Evolutionary conservation across 208 protist species (phyloP).

Genomic region (Acanthamoeba healyi): DNA sequence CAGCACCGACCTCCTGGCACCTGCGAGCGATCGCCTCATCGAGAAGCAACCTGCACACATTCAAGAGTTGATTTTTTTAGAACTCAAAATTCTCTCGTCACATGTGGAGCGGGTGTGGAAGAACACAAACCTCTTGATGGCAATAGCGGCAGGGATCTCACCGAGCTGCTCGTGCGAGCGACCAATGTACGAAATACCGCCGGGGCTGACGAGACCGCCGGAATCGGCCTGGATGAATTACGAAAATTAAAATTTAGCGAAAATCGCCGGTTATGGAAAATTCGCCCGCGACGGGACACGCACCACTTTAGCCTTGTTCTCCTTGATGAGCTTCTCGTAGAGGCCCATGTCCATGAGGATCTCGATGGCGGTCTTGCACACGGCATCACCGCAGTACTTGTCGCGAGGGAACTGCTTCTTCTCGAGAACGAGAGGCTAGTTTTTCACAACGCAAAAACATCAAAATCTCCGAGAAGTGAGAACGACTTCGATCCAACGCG

Average conservation of each 20-base stretch:
- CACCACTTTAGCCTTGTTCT: slow-evolving; percentile 86
- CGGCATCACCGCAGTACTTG: slow-evolving; percentile 88
- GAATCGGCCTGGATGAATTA: slow-evolving; percentile 78
- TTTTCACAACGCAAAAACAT: not conserved
- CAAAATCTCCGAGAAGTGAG: too few relatives aligned
- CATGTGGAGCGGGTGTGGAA: too few relatives aligned
- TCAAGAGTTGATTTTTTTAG: too few relatives aligned
- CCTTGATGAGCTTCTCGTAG: slow-evolving; percentile 85
- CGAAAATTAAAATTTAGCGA: not conserved
- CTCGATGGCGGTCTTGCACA: slow-evolving; percentile 87
- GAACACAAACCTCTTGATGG: slow-evolving; percentile 80
- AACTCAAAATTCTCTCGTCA: not conserved
- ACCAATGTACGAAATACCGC: slow-evolving; percentile 86
- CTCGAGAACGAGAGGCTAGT: slow-evolving; percentile 81
- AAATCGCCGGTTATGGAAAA: not conserved
- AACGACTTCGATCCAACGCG: too few relatives aligned
- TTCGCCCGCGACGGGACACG: not conserved
- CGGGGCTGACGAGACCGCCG: slow-evolving; percentile 85
- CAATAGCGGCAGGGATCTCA: slow-evolving; percentile 82
- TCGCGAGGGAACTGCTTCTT: slow-evolving; percentile 87
- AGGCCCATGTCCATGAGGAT: slow-evolving; percentile 87
- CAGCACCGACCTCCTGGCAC: slow-evolving; percentile 84
- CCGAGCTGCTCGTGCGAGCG: slow-evolving; percentile 83
- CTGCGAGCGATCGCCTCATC: slow-evolving; percentile 85
- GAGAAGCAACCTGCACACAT: slow-evolving; percentile 80